A percentile compares a stretch with the other conserved stretches of the same genome.
phyloP scores from a whole-genome alignment of 2,329 filamentous ascomycete genomes.

The Paraconiothyrium sp. region DNA sequence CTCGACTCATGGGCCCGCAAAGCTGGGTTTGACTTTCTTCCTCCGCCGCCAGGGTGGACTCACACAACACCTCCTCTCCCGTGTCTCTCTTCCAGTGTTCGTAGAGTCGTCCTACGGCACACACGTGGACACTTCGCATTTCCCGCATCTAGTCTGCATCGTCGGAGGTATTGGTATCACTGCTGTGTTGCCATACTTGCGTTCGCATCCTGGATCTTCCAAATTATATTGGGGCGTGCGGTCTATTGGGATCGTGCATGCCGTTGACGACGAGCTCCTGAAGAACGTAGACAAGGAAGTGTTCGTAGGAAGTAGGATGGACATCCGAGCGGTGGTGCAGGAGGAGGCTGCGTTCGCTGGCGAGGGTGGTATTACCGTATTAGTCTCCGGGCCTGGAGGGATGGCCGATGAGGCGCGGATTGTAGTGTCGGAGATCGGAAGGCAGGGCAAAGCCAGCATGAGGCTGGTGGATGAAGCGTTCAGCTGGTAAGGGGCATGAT shows the following conservation, averaged over 20 bases:
- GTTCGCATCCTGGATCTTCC: conserved; percentile 16
- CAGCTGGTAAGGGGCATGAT: conserved; percentile 16
- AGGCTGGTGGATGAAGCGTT: conserved; percentile 20
- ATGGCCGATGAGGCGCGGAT: conserved; percentile 21
- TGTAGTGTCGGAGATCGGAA: conserved; percentile 17
- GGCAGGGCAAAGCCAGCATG: conserved; percentile 13
- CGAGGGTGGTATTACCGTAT: conserved; percentile 10
- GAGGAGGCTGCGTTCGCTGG: conserved; percentile 14
- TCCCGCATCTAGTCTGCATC: conserved; percentile 12
- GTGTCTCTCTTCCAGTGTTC: conserved; percentile 14
- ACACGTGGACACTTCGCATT: conserved; percentile 11
- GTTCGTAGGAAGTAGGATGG: conserved; percentile 16
- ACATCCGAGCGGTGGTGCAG: conserved; percentile 15
- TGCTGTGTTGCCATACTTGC: conserved; percentile 19
- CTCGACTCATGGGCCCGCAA: conserved; percentile 8
- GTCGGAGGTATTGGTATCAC: conserved; percentile 24
- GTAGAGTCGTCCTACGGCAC: conserved; percentile 17
- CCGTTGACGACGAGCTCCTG: conserved; percentile 11
- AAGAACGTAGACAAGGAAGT: conserved; percentile 16
- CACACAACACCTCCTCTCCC: conserved; percentile 10
- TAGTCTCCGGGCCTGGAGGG: conserved; percentile 18
- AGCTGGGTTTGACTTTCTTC: conserved; percentile 19
- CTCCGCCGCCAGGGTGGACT: conserved; percentile 18
- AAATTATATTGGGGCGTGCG: conserved; percentile 22
- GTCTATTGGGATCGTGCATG: conserved; percentile 15